These are phyloP conservation scores for Diutina scorzettiae DNA, from an alignment of 1,139 yeast genomes.

Conservation along the genomic window DNA sequence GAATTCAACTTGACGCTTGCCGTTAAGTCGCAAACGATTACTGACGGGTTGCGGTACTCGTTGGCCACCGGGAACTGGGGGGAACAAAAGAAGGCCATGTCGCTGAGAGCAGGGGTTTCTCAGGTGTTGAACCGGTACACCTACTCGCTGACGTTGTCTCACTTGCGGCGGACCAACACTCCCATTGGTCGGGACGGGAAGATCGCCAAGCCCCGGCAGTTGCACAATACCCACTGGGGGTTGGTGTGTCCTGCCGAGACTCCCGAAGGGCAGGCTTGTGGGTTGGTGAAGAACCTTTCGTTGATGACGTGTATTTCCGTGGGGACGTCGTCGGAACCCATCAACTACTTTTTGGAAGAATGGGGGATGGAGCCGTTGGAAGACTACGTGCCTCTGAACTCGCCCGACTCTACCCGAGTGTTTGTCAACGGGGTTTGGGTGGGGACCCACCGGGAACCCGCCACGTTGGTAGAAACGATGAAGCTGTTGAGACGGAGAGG, in stretches of 20 bases:
- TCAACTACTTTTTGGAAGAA: constrained; percentile 85
- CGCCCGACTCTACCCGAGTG: constrained; percentile 86
- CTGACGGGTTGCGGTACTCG: constrained; percentile 94
- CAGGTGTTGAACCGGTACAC: constrained; percentile 97
- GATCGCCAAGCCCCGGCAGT: constrained; percentile 95
- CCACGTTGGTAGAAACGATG: constrained; percentile 80
- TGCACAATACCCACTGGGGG: constrained; percentile 99
- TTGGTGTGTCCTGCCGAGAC: constrained; percentile 99
- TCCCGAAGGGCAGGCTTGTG: constrained; percentile 99
- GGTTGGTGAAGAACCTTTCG: constrained; percentile 90
- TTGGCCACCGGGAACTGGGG: constrained; percentile 99
- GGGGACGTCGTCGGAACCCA: constrained; percentile 95
- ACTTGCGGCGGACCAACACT: constrained; percentile 96
- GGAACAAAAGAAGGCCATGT: constrained; percentile 98
- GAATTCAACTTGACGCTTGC: constrained; percentile 94
- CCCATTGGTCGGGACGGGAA: constrained; percentile 99
- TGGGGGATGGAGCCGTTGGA: constrained; percentile 99
- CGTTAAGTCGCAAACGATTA: constrained; percentile 91
- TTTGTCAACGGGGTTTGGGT: constrained; percentile 99
- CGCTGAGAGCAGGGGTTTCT: constrained; percentile 97
- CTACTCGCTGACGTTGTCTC: constrained; percentile 92
- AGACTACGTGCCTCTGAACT: constrained; percentile 87
- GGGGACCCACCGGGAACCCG: constrained; percentile 96
- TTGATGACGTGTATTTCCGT: constrained; percentile 97
- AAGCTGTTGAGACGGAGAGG: constrained; percentile 89